A percentile compares a stretch with the other conserved stretches of the same genome.
Evolutionary conservation across 2,329 filamentous ascomycete species (phyloP).

Genomic region (Colletotrichum spinosum): DNA sequence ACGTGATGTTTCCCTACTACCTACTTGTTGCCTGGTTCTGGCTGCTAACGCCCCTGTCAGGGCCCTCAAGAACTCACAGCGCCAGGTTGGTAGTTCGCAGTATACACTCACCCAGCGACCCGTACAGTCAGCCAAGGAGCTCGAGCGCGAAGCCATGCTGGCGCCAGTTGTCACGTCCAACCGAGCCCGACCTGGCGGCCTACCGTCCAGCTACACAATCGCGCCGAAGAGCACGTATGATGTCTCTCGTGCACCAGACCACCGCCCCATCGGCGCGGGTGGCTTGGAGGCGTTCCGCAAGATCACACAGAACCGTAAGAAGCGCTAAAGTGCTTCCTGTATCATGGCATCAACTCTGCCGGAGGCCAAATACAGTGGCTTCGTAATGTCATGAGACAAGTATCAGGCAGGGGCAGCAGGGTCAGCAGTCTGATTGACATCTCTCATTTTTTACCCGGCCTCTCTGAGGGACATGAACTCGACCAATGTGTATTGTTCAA

Average conservation of each 20-base stretch:
- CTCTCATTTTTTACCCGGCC: neutral
- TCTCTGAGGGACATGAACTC: constrained; percentile 1
- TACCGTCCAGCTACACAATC: constrained; percentile 69
- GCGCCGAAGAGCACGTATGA: constrained; percentile 73
- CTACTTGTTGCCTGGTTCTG: neutral
- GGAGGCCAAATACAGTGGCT: no score
- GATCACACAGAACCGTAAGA: constrained; percentile 74
- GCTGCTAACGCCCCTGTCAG: constrained; percentile 47
- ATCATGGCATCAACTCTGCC: no score
- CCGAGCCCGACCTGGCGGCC: constrained; percentile 66
- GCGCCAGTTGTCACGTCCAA: constrained; percentile 67
- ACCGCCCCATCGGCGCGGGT: constrained; percentile 71
- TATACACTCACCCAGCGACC: constrained; percentile 64
- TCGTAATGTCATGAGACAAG: neutral
- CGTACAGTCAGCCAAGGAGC: constrained; percentile 54
- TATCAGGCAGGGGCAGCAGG: neutral
- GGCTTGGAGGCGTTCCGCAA: constrained; percentile 74
- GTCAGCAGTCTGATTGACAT: neutral
- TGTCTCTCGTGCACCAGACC: constrained; percentile 61
- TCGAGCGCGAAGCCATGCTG: constrained; percentile 69
- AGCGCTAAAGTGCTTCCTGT: constrained; percentile 43
- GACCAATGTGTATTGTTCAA: constrained; percentile 24
- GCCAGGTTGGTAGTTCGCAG: constrained; percentile 57
- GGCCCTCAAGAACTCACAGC: constrained; percentile 65
- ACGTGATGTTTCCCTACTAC: constrained; percentile 46